A percentile compares a stretch with the other conserved stretches of the same genome.
Conservation (phyloP, 345 rosid species). For the Reutealis trisperma region DNA sequence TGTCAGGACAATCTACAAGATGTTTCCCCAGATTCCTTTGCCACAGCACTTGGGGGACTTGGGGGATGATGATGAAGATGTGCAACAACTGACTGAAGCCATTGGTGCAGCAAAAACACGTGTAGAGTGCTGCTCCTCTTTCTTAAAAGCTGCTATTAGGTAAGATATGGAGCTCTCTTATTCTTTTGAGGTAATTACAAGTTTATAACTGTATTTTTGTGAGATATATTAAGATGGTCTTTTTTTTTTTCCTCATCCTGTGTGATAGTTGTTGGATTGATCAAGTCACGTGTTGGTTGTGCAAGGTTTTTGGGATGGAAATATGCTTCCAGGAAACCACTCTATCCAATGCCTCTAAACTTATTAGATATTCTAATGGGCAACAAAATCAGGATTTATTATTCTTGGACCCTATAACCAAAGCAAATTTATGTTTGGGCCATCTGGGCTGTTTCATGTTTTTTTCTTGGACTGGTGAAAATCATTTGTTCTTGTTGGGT, state of each 20-base stretch:
- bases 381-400: background rate
- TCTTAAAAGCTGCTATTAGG: slow-evolving; percentile 87
- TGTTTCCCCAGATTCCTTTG: slow-evolving; percentile 76
- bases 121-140: slow-evolving; percentile 76
- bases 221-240: background rate
- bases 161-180: slow-evolving; percentile 29
- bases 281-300: background rate
- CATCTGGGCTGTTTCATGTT: background rate
- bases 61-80: slow-evolving; percentile 70
- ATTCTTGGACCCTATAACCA: background rate
- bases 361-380: background rate
- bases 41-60: slow-evolving; percentile 67
- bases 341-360: background rate
- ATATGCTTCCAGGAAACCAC: background rate
- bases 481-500: background rate
- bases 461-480: background rate
- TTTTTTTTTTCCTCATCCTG: background rate
- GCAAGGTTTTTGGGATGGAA: background rate
- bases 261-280: background rate
- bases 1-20: slow-evolving; percentile 70
- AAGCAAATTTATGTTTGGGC: background rate
- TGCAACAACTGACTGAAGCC: slow-evolving; percentile 76
- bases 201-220: background rate
- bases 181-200: background rate
- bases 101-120: slow-evolving; percentile 86